Base-by-base conservation (phyloP, 208 protist species). In the Tritrichomonas musculus region DNA sequence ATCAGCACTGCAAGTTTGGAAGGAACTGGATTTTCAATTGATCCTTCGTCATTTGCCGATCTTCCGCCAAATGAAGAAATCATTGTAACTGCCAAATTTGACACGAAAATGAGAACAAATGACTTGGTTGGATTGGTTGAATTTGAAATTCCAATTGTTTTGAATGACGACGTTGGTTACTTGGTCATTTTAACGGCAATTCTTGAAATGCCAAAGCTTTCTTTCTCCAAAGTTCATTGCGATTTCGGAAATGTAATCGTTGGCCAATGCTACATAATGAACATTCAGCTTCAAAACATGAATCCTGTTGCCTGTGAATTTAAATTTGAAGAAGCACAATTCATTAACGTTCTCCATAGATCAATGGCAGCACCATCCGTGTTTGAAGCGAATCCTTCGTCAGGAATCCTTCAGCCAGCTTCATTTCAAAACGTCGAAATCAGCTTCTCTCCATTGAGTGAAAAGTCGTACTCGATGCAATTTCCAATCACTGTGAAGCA, bases 391-490 rank as follows among this genome's bases (percentile, higher is more conserved):
- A 39, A 13, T 8, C 77, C 77, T 41, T 88, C 77, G 39, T 33
- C 47, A 2, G 77, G 77, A n/a, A 60, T 33, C 14, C 30, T 88
- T 33, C 47, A 20, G 39, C 77, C 77, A 39, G 41, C 41, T 88
- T 88, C 77, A 36, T 60, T 57, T 30, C 17, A 88, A 57, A 57
- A 57, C 20, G 44, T 88, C 33, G 77, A 88, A n/a, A 88, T 88
- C 39, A 53, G 27, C 5, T 88, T 88, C n/a, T 20, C 47, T 33
- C 77, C 77, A 57, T 39, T 27, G 17, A 44, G n/a, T 17, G 77
- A 88, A 88, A 88, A 88, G n/a, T 53, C 25, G 5, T 88, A 88
- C 39, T 88, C 77, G 17, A 88, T 88, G 77, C 77, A 88, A 50
- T 88, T 88, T 30, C 77, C 77, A 39, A 88, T 88, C 20, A 49